phyloP scores from a whole-genome alignment of 1,284 basidiomycete species.

The Exsudoporus floridanus region DNA sequence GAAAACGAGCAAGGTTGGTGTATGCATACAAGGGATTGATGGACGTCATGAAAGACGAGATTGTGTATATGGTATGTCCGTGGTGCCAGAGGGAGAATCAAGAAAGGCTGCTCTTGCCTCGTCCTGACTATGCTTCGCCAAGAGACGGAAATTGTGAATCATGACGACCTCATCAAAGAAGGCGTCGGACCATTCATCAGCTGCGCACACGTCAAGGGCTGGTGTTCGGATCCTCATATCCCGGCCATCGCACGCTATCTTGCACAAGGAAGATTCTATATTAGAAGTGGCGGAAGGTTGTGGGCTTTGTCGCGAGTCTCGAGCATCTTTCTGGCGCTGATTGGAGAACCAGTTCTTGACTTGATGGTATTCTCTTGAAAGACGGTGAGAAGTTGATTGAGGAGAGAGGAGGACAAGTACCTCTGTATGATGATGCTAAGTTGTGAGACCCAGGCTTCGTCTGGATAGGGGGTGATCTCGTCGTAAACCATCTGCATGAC shows the following conservation, averaged over 20 bases:
- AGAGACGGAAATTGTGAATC: constrained; percentile 49
- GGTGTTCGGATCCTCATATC: constrained; percentile 48
- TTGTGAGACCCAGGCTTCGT: constrained; percentile 48
- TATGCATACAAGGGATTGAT: constrained; percentile 34
- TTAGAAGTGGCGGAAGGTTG: constrained; percentile 31
- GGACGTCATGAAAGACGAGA: constrained; percentile 26
- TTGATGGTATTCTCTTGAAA: constrained; percentile 50
- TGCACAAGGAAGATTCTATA: constrained; percentile 35
- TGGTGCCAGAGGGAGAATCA: constrained; percentile 26
- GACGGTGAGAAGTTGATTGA: constrained; percentile 12
- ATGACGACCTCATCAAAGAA: constrained; percentile 58
- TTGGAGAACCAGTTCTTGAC: constrained; percentile 65
- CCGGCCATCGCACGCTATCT: constrained; percentile 41
- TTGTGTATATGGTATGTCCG: constrained; percentile 25
- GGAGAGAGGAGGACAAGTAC: constrained; percentile 31
- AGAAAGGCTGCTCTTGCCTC: constrained; percentile 32
- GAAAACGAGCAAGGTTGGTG: constrained; percentile 28
- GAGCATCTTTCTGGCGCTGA: constrained; percentile 49
- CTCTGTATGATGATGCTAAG: constrained; percentile 51
- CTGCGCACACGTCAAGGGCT: constrained; percentile 40
- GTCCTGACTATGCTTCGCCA: constrained; percentile 38
- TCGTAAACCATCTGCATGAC: constrained; percentile 59
- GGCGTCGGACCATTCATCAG: constrained; percentile 52
- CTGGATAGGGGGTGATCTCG: constrained; percentile 59
- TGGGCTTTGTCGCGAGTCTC: constrained; percentile 39